Evolutionary conservation across 441 rosid genomes (phyloP), one percentile per base, ranked within the genome.

Genomic region (Lepidium campestre): DNA sequence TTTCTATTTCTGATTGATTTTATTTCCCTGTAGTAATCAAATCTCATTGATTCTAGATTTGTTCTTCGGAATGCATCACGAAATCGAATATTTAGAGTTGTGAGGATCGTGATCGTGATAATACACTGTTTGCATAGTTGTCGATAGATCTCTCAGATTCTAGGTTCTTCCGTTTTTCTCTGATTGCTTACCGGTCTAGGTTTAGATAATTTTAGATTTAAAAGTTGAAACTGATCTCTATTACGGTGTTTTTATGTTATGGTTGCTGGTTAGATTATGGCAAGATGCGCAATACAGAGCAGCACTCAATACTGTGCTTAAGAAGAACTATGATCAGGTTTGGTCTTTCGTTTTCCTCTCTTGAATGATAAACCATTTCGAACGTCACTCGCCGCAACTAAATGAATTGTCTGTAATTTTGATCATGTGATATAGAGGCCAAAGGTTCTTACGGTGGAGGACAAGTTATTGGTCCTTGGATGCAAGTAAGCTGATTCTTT

Each of bases 281-380:
- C 97, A 94, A 87, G 99, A 94, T 67, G 86, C 96, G 10, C 93
- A 91, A 82, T 90, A 84, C 74, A 83, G 99, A 79, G 70, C 69
- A 6, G 71, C 87, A 58, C 92, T 94, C 47, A 53, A 82, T 50
- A 81, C 47, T 82, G 85, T 89, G 78, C 93, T 89, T 58, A 80
- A 81, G 85, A 79, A 69, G 81, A 91, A 85, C 67, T 64, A 82
- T 18, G 88, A 85, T 49, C 87, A 83, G 96, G 99, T 91, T 29
- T 72, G 49, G 35, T 57, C 47, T 68, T 41, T 42, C 47, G 55
- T 35, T 10, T 18, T 68, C 56, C 53, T 27, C 29, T 62, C 57
- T 32, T 49, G 6, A 45, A 27, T 52, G 18, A 8, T 64, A 20
- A 19, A 57, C 18, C 19, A 9, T n/a, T 29, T 6, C 13, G 13